Base-by-base conservation (phyloP, 2,329 filamentous ascomycete genomes). In the Clathrospora elynae region DNA sequence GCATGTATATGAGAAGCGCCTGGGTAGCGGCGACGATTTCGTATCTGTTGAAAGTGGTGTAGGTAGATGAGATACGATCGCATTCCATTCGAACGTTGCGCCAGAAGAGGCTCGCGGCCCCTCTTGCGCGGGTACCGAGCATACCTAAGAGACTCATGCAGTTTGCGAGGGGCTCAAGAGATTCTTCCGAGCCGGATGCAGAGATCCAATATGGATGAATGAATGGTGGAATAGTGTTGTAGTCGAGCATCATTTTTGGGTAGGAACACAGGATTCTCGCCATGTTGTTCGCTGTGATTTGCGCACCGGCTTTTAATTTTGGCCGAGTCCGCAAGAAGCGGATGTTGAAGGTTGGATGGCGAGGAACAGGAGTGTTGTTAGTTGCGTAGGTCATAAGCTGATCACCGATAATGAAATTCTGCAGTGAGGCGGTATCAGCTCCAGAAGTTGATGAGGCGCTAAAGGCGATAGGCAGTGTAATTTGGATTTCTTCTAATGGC, bases 81-180 rank as follows among this genome's bases (percentile, higher is more conserved):
- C 73, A 76, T 49, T 77, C 74, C 16, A 64, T 30, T 16, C 57
- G 50, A 14, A 76, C 72, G 51, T 75, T 75, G 36, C 62, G 71
- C 73, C 74, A 77, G 39, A 76, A 74, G 14, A 76, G 42, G 38
- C 69, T 74, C 37, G 67, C 65, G 53, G 63, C 71, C 0, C 67
- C 68, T 30, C 55, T 58, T 2, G 61, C 38, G 3, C 57, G 55
- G 25, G 56, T 59, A 6, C 60, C 62, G 14, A 73, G 61, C 71
- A 76, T 74, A 35, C 69, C 62, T 17, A 74, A 46, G 24, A 76
- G 48, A 42, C 61, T 72, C n/a, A 73, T 65, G 44, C 73, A 75
- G 35, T 73, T 75, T 5, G 43, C 59, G 6, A 76, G 49, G 24
- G 71, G 59, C 47, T 74, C 72, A 54, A 70, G 60, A 4, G 65